phyloP scores from a whole-genome alignment of 1,139 yeast genomes.

The Arxiozyma slooffiae region DNA sequence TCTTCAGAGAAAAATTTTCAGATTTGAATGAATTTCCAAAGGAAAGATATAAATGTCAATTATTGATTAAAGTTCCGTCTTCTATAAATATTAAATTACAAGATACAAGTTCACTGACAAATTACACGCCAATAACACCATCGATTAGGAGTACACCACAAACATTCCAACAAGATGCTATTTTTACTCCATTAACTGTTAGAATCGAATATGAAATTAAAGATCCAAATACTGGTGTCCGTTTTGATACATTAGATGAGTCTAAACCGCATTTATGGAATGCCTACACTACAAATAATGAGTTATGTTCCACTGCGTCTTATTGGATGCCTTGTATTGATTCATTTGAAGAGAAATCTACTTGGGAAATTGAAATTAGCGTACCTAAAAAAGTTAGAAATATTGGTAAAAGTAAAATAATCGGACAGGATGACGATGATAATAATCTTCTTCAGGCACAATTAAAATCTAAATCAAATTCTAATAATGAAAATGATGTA shows the following conservation, averaged over 20 bases:
- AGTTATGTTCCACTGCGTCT: constrained; percentile 71
- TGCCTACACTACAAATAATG: constrained; percentile 75
- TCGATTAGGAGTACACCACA: constrained; percentile 31
- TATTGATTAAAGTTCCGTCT: constrained; percentile 63
- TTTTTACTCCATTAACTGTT: constrained; percentile 63
- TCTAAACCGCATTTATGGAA: constrained; percentile 52
- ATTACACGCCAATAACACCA: constrained; percentile 40
- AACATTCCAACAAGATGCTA: constrained; percentile 35
- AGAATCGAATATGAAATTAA: constrained; percentile 56
- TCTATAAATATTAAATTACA: constrained; percentile 52
- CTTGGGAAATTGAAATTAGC: constrained; percentile 84
- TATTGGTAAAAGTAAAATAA: constrained; percentile 43
- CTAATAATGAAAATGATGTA: constrained; percentile 10
- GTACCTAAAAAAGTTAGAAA: constrained; percentile 75
- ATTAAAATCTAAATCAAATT: not conserved
- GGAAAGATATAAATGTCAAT: constrained; percentile 56
- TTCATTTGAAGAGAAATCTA: constrained; percentile 74
- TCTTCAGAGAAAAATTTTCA: constrained; percentile 52
- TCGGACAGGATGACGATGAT: constrained; percentile 29
- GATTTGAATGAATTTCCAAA: constrained; percentile 49
- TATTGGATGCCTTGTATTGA: constrained; percentile 97
- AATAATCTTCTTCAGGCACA: not conserved
- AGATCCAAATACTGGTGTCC: constrained; percentile 67
- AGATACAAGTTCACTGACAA: constrained; percentile 40
- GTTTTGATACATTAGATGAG: constrained; percentile 40